phyloP scores from a whole-genome alignment of 2,329 filamentous ascomycete genomes.

The Monilinia fructicola region DNA sequence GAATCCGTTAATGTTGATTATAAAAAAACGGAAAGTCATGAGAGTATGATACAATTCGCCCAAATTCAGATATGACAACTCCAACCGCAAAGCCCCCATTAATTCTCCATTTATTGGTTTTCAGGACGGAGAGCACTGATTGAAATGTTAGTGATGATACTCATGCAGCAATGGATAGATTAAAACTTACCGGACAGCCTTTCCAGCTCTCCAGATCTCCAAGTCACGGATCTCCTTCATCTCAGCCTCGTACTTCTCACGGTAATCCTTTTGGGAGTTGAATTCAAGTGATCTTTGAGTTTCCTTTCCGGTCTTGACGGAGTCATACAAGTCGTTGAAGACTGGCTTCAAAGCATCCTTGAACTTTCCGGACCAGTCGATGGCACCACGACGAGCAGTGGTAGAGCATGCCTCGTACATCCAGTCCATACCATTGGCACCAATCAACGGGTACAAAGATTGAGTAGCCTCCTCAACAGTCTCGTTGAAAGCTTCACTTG shows the following conservation, averaged over 20 bases:
- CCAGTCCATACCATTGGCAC: slow-evolving; percentile 99
- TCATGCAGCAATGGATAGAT: slow-evolving; percentile 1
- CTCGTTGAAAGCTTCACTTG: slow-evolving; percentile 99
- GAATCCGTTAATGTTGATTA: slow-evolving; percentile 38
- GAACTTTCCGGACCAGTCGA: slow-evolving; percentile 97
- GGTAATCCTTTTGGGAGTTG: slow-evolving; percentile 94
- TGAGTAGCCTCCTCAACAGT: slow-evolving; percentile 99
- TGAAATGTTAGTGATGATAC: slow-evolving; percentile 27
- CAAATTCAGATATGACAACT: slow-evolving; percentile 34
- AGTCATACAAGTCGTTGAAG: slow-evolving; percentile 96
- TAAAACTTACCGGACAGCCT: slow-evolving; percentile 77
- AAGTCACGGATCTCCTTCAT: slow-evolving; percentile 97
- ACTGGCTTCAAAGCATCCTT: slow-evolving; percentile 98
- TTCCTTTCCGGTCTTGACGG: slow-evolving; percentile 87
- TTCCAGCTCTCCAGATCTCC: slow-evolving; percentile 99
- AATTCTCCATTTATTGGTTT: slow-evolving; percentile 65
- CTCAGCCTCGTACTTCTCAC: slow-evolving; percentile 95
- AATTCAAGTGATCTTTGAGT: slow-evolving; percentile 96
- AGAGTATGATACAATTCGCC: slow-evolving; percentile 42
- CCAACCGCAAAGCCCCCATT: slow-evolving; percentile 25
- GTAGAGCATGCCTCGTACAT: slow-evolving; percentile 99
- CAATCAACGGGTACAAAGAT: slow-evolving; percentile 95
- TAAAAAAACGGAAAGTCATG: slow-evolving; percentile 28
- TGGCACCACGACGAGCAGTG: slow-evolving; percentile 95
- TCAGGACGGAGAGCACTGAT: slow-evolving; percentile 74